Conservation (phyloP, 2,329 filamentous ascomycete species). For the Trichoderma brevicompactum region DNA sequence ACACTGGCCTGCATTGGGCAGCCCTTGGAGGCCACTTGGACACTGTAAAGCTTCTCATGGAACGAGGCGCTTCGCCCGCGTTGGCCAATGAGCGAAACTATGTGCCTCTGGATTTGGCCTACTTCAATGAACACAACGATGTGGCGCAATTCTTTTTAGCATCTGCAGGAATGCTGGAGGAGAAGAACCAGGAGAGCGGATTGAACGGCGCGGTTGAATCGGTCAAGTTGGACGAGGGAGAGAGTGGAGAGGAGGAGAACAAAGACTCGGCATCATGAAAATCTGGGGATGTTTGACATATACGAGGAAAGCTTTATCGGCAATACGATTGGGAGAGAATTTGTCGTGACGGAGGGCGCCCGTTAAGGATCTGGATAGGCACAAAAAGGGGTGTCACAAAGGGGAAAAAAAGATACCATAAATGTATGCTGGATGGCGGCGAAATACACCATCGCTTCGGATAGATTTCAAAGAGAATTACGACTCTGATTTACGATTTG, state of each 20-base stretch:
- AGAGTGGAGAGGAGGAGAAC: conserved; percentile 32
- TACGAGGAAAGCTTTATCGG: not conserved
- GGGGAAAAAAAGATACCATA: conserved; percentile 9
- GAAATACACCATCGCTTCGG: not conserved
- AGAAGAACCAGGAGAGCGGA: conserved; percentile 51
- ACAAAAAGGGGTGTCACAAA: not conserved
- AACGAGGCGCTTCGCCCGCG: conserved; percentile 75
- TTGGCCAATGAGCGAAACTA: conserved; percentile 84
- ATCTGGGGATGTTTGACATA: not conserved
- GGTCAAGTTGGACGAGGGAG: conserved; percentile 46
- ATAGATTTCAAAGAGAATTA: conserved; percentile 9
- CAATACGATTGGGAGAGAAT: not conserved
- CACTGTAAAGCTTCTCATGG: conserved; percentile 76
- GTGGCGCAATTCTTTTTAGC: conserved; percentile 65
- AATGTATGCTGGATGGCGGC: not conserved
- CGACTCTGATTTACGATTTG: not conserved
- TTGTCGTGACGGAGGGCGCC: not conserved
- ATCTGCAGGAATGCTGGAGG: conserved; percentile 54
- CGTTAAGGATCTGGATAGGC: not conserved
- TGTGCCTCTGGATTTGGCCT: conserved; percentile 74
- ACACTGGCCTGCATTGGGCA: conserved; percentile 93
- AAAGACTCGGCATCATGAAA: conserved; percentile 17
- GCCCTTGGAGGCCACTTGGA: conserved; percentile 85
- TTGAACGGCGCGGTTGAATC: conserved; percentile 46
- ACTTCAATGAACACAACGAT: conserved; percentile 68